These are phyloP conservation scores for Pichia phayaonensis DNA, from an alignment of 805 yeast genomes.

Conservation along the genomic window DNA sequence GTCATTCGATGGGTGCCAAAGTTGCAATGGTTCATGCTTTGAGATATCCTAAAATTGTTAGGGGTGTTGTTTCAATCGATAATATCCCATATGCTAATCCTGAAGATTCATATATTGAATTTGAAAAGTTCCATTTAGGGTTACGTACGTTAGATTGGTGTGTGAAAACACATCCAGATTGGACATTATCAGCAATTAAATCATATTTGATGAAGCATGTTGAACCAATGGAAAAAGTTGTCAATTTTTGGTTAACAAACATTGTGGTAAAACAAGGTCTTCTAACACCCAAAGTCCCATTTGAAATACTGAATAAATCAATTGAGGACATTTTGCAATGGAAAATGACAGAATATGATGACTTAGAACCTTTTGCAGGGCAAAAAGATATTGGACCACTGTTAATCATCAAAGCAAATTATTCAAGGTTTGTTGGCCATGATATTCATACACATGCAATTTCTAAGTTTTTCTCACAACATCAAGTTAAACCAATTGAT, in stretches of 20 bases:
- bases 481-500: conserved; percentile 59
- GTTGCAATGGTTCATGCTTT: conserved; percentile 80
- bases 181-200: conserved; percentile 41
- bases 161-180: conserved; percentile 24
- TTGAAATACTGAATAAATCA: conserved; percentile 53
- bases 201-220: conserved; percentile 50
- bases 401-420: conserved; percentile 67
- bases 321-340: conserved; percentile 57
- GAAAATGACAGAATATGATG: conserved; percentile 27
- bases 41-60: conserved; percentile 50
- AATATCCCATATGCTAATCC: conserved; percentile 71
- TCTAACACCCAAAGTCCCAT: conserved; percentile 45
- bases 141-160: conserved; percentile 12
- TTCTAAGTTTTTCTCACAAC: conserved; percentile 47
- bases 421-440: conserved; percentile 37
- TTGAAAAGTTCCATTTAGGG: conserved; percentile 24
- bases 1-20: conserved; percentile 93
- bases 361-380: conserved; percentile 18
- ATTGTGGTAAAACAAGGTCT: conserved; percentile 30
- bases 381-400: conserved; percentile 60
- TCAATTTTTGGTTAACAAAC: conserved; percentile 71
- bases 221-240: conserved; percentile 50
- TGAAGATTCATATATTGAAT: conserved; percentile 22
- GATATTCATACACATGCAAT: conserved; percentile 14
- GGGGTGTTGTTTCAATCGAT: conserved; percentile 61